Evolutionary conservation across 2,329 filamentous ascomycete genomes (phyloP).

Genomic region (Hansfordia pulvinata): DNA sequence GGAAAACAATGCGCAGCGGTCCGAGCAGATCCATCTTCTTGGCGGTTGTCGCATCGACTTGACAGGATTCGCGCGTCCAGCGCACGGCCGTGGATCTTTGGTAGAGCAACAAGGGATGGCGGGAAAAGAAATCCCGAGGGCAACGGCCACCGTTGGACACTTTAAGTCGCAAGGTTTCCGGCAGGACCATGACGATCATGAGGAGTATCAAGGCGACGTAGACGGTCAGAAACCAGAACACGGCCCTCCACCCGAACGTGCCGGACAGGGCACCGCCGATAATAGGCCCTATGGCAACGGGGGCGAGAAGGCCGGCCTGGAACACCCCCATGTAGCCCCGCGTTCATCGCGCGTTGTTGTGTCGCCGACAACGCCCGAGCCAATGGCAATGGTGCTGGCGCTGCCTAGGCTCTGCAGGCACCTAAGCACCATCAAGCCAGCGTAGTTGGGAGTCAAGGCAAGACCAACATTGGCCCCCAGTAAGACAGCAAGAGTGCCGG

Average conservation of each 20-base stretch:
- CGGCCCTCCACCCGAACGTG: conserved; percentile 22
- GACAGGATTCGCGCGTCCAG: conserved; percentile 43
- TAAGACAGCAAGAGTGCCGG: conserved; percentile 20
- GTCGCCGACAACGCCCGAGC: conserved; percentile 23
- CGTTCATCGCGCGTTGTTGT: conserved; percentile 21
- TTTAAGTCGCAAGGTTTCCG: conserved; percentile 2
- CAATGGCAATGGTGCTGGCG: conserved; percentile 26
- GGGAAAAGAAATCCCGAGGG: conserved; percentile 56
- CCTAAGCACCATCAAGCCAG: conserved; percentile 22
- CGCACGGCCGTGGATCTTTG: conserved; percentile 43
- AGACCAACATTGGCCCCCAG: conserved; percentile 19
- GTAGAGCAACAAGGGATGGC: conserved; percentile 27
- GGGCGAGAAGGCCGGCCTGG: conserved; percentile 19
- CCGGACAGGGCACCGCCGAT: conserved; percentile 19
- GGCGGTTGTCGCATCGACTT: conserved; percentile 32
- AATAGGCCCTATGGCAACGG: conserved; percentile 7
- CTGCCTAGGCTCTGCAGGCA: conserved; percentile 27
- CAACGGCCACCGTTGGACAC: conserved; percentile 30
- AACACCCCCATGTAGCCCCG: conserved; percentile 18
- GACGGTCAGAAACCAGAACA: conserved; percentile 27
- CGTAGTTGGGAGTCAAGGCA: conserved; percentile 18
- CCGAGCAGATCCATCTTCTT: conserved; percentile 28
- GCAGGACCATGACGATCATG: neutral
- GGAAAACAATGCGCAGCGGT: conserved; percentile 35
- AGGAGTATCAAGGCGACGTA: conserved; percentile 5